A percentile compares a stretch with the other conserved stretches of the same genome.
These are phyloP conservation scores for Artemisia annua DNA, from an alignment of 129 eudicot genomes.

Conservation along the genomic window DNA sequence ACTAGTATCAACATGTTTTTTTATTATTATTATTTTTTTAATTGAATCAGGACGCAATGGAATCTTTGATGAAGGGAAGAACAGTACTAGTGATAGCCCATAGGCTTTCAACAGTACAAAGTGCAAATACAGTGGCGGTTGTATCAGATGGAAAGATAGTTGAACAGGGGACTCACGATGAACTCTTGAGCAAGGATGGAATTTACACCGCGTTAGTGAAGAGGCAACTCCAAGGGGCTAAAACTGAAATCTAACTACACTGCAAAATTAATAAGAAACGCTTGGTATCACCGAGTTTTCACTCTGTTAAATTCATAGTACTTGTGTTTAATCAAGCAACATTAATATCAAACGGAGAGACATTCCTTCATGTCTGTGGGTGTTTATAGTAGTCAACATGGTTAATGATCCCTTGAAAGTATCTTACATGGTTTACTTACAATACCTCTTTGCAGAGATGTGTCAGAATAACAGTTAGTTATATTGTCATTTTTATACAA, in stretches of 20 bases:
- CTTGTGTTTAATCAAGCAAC: constrained; percentile 14
- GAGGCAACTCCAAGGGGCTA: constrained; percentile 58
- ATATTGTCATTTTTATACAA: too few species aligned
- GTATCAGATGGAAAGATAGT: constrained; percentile 72
- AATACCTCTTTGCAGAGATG: too few species aligned
- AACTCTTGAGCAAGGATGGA: constrained; percentile 56
- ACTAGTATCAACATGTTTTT: not conserved
- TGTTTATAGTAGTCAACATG: not conserved
- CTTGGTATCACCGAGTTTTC: constrained; percentile 17
- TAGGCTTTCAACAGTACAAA: constrained; percentile 71
- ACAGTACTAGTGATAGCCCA: constrained; percentile 74
- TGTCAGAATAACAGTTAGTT: too few species aligned
- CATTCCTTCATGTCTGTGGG: not conserved
- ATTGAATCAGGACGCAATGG: constrained; percentile 63
- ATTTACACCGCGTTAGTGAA: constrained; percentile 60
- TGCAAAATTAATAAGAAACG: constrained; percentile 22
- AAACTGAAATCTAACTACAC: constrained; percentile 34
- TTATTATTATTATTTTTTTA: too few species aligned
- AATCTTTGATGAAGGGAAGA: constrained; percentile 66
- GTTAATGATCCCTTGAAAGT: not conserved
- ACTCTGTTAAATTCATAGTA: not conserved
- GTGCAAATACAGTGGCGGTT: constrained; percentile 64
- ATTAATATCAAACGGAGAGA: not conserved
- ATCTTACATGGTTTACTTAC: too few species aligned
- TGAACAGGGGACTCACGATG: constrained; percentile 65